These are phyloP conservation scores for Gracilaria vermiculophylla DNA, from an alignment of 23 red algal species.

Conservation along the genomic window DNA sequence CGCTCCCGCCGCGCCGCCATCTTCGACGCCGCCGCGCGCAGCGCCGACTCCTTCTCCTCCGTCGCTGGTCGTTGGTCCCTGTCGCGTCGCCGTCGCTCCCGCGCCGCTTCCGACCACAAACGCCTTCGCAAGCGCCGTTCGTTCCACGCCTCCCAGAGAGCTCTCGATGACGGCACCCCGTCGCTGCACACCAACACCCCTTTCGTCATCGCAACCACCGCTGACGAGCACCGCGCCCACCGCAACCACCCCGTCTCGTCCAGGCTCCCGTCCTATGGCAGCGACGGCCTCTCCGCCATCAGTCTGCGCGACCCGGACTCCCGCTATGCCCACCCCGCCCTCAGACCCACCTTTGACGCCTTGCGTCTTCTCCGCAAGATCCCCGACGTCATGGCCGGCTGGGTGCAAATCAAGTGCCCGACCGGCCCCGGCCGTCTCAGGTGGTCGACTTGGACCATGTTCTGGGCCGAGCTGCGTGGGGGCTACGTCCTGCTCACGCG, in stretches of 20 bases:
- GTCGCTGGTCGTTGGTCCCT: conserved; percentile 60
- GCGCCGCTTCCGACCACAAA: conserved; percentile 52
- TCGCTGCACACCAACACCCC: conserved; percentile 61
- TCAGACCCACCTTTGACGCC: conserved; percentile 59
- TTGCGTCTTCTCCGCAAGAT: conserved; percentile 50
- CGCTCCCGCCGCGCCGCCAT: conserved; percentile 46
- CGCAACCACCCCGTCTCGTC: background rate
- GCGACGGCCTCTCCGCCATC: conserved; percentile 4
- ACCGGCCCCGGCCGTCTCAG: conserved; percentile 14
- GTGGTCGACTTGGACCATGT: conserved; percentile 51
- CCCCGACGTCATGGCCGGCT: conserved; percentile 60
- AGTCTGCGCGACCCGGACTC: conserved; percentile 18
- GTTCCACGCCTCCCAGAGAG: conserved; percentile 45
- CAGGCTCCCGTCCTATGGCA: conserved; percentile 10
- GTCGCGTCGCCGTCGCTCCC: conserved; percentile 51
- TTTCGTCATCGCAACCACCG: conserved; percentile 55
- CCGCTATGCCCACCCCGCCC: conserved; percentile 34
- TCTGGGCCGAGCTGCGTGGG: conserved; percentile 55
- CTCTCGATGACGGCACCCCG: conserved; percentile 38
- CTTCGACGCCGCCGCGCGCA: conserved; percentile 66
- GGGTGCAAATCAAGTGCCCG: conserved; percentile 40
- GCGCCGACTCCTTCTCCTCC: conserved; percentile 61
- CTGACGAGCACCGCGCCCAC: conserved; percentile 51
- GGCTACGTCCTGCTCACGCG: conserved; percentile 48
- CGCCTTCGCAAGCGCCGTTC: conserved; percentile 66